Evolutionary conservation across 1,284 basidiomycete species (phyloP).

Genomic region (Ustilago tritici): DNA sequence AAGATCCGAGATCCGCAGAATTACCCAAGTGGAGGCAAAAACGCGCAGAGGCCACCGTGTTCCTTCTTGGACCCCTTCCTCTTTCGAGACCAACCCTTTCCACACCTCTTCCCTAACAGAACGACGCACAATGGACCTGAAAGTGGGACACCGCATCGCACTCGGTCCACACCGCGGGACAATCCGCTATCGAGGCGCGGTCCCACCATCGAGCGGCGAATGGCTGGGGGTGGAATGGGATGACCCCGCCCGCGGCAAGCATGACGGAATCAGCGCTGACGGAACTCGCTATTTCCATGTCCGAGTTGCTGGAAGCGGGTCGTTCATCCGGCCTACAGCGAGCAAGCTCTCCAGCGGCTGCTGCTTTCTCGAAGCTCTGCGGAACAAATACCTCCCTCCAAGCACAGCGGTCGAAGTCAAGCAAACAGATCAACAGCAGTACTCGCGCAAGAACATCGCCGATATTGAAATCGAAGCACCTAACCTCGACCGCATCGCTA

Average conservation of each 20-base stretch:
- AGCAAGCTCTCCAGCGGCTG: constrained; percentile 56
- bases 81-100: constrained; percentile 29
- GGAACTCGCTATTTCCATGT: constrained; percentile 80
- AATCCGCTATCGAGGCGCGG: constrained; percentile 78
- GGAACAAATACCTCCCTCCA: constrained; percentile 53
- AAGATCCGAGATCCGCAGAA: constrained; percentile 14
- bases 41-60: constrained; percentile 4
- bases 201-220: constrained; percentile 76
- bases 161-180: constrained; percentile 71
- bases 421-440: constrained; percentile 72
- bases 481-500: constrained; percentile 80
- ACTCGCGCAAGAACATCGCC: constrained; percentile 48
- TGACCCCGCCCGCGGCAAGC: constrained; percentile 83
- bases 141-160: constrained; percentile 50
- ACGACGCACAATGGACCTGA: constrained; percentile 15
- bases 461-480: constrained; percentile 87
- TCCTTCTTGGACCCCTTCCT: constrained; percentile 7
- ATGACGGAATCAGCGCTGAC: constrained; percentile 81
- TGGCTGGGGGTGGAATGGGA: constrained; percentile 99
- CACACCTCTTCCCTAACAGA: neutral
- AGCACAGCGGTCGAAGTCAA: constrained; percentile 1
- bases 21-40: constrained; percentile 5
- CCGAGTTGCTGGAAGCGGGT: constrained; percentile 47
- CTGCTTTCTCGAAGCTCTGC: constrained; percentile 81
- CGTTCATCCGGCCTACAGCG: constrained; percentile 56